Base-by-base conservation (phyloP, 441 rosid genomes). In the Biscutella auriculata region DNA sequence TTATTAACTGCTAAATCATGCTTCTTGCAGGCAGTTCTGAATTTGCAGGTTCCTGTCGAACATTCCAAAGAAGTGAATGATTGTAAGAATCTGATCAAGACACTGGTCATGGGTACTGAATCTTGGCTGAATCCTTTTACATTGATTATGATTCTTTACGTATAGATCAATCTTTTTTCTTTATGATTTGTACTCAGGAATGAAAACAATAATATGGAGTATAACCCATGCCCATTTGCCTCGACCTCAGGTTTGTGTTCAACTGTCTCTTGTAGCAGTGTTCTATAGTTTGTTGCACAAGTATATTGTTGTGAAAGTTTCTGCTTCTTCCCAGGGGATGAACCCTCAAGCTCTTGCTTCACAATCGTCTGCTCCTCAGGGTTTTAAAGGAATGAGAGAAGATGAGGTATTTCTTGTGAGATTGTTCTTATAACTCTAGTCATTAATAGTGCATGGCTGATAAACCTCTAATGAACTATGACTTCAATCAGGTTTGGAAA, bases 61-160 rank as follows among this genome's bases (percentile, higher is more conserved):
- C 99, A 91, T 84, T 85, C 97, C 27, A 95, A 95, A 83, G 99
- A 95, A 81, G 95, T 95, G 57, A 86, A 79, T 75, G 97, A 95
- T 65, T 95, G 97, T 68, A 95, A 95, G 73, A 88, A 82, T 78
- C 77, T 95, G 77, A 95, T 95, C 65, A 94, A 83, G 92, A 94
- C 99, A 46, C 78, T 94, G 77, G 97, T 90, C 74, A 87, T 88
- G 97, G 99, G 99, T 95, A 90, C 76, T 52, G 47, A 45, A 57
- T 57, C 45, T 44, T 51, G 25, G 35, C 39, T 23, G 40, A 35
- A 8, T 39, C 48, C 23, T 57, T n/a, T 49, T 42, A 15, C 27
- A 36, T 52, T 43, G 45, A 57, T 62, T 49, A 36, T 45, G 40
- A n/a, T 63, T 52, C 32, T 36, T 5, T 58, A 63, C 21, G 39